Percentiles rank a stretch among this genome's conserved stretches.
Evolutionary conservation across 148 eudicot genomes (phyloP).

Genomic region (Heliamphora exappendiculata): DNA sequence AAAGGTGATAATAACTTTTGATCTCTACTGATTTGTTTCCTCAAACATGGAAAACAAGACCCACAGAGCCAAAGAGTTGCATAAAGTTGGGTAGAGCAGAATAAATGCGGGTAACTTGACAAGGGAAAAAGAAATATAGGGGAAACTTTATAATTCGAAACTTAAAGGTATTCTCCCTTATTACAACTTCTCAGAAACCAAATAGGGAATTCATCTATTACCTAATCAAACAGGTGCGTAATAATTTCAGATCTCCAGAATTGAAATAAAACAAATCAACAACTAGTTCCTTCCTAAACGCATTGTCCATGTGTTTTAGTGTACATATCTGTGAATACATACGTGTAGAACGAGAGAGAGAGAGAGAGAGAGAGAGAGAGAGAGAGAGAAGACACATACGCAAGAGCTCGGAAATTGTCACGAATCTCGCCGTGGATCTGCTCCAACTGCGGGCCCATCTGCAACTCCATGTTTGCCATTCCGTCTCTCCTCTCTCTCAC

Average conservation of each 20-base stretch:
- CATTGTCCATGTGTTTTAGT: not conserved
- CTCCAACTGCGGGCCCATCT: slow-evolving; percentile 92
- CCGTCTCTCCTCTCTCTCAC: slow-evolving; percentile 6
- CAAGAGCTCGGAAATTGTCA: slow-evolving; percentile 85
- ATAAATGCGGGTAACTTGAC: not conserved
- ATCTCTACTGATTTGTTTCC: not conserved
- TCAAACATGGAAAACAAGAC: not conserved
- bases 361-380: not conserved
- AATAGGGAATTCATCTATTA: not conserved
- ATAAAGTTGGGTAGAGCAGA: not conserved
- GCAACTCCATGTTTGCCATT: slow-evolving; percentile 55
- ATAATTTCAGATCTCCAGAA: not conserved
- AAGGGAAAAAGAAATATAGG: not conserved
- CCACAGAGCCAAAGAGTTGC: not conserved
- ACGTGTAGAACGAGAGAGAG: not conserved
- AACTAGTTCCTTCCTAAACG: not conserved
- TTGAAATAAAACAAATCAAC: not conserved
- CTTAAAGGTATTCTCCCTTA: not conserved
- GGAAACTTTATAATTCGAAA: not conserved
- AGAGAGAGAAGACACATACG: slow-evolving; percentile 40
- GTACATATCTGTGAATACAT: not conserved
- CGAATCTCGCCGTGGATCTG: slow-evolving; percentile 98
- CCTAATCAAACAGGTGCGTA: not conserved
- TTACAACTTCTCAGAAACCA: not conserved
- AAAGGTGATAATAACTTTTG: not conserved